These are phyloP conservation scores for Trapa incisa DNA, from an alignment of 345 rosid species.

Conservation along the genomic window DNA sequence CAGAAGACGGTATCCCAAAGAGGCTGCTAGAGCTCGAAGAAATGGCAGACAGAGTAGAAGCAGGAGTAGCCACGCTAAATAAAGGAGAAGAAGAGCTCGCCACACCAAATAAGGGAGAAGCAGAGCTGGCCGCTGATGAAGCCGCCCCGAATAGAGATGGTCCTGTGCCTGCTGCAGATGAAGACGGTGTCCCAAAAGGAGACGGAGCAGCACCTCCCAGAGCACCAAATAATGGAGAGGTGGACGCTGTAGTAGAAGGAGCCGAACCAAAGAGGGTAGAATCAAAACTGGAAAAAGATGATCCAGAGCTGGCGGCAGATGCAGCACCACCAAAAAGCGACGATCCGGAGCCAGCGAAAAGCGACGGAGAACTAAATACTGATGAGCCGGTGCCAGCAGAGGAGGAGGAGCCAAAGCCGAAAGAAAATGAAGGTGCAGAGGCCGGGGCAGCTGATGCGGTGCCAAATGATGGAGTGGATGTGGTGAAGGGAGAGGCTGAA, in stretches of 20 bases:
- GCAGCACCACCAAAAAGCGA: conserved; percentile 6
- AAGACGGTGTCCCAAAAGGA: conserved; percentile 5
- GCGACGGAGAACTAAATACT: conserved; percentile 4
- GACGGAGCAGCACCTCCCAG: conserved; percentile 6
- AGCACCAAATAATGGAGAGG: conserved; percentile 7
- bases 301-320: not conserved
- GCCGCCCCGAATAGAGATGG: conserved; percentile 10
- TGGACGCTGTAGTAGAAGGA: not conserved
- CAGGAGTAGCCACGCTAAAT: conserved; percentile 2
- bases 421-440: conserved; percentile 1
- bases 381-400: not conserved
- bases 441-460: conserved; percentile 15
- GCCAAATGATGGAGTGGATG: conserved; percentile 5
- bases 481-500: conserved; percentile 1
- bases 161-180: conserved; percentile 8
- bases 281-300: conserved; percentile 1
- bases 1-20: conserved; percentile 1
- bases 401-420: conserved; percentile 1
- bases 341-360: not conserved
- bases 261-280: conserved; percentile 5
- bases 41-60: conserved; percentile 2
- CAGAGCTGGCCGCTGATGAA: conserved; percentile 6
- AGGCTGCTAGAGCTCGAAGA: not conserved
- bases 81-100: no score
- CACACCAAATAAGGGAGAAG: conserved; percentile 11